Evolutionary conservation across 208 protist species (phyloP).

Genomic region (Phytomonas sp.): DNA sequence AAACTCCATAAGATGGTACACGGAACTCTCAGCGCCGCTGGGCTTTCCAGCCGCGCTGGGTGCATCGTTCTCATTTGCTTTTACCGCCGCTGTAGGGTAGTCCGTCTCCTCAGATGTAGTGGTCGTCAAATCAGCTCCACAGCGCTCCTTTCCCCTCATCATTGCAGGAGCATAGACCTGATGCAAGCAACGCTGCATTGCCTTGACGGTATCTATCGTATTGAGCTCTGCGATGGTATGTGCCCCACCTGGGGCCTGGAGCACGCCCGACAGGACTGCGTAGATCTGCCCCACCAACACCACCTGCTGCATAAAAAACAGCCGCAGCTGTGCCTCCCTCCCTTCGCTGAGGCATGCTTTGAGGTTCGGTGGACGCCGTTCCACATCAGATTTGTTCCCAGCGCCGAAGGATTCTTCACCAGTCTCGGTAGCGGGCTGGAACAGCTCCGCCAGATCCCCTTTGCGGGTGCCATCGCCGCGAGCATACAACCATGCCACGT

Average conservation of each 20-base stretch:
- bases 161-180: constrained; percentile 21
- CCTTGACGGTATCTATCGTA: constrained; percentile 24
- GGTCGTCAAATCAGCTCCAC: neutral
- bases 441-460: constrained; percentile 23
- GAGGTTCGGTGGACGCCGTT: neutral
- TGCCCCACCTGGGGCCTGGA: constrained; percentile 40
- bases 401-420: neutral
- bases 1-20: neutral
- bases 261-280: constrained; percentile 51
- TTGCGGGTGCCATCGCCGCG: constrained; percentile 11
- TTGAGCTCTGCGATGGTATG: constrained; percentile 30
- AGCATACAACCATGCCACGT: constrained; percentile 8
- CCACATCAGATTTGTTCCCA: neutral
- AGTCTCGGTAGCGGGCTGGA: constrained; percentile 17
- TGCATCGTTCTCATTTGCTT: neutral
- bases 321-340: constrained; percentile 18
- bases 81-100: neutral
- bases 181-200: constrained; percentile 28
- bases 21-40: neutral
- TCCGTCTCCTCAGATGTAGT: neutral
- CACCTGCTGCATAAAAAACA: constrained; percentile 45
- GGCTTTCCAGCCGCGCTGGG: neutral
- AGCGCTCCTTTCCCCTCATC: constrained; percentile 15
- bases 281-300: constrained; percentile 54
- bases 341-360: neutral